Evolutionary conservation across 768 basidiomycete species (phyloP), one percentile per base, ranked within the genome.

Genomic region (Terana coerulea): DNA sequence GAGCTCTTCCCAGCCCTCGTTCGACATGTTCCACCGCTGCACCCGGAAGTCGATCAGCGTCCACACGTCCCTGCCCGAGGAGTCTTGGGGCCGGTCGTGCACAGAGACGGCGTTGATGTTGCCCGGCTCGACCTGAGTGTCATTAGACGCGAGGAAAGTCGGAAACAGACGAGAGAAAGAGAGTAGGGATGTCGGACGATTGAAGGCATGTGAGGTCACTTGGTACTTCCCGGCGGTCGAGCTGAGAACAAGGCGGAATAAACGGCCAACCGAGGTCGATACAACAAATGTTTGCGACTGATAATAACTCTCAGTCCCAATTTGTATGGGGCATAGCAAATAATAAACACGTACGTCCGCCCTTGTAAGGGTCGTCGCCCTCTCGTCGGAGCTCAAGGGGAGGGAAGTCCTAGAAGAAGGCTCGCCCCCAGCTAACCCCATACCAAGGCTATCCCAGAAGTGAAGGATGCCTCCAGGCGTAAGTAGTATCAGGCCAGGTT

Each of bases 381-480:
- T 72, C 62, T 91, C 88, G 1, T 75, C 77, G 3, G 71, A 56
- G 25, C 69, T 69, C 40, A 89, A 65, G 19, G 75, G 71, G 44
- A 88, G 58, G 9, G 73, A 59, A 3, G 75, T 69, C 24, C 77
- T 75, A 9, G 75, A 74, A 61, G 75, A 86, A 54, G 81, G 81
- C 31, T 87, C 79, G 8, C 88, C 89, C 11, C 90, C 89, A 2
- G 90, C 87, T 12, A 92, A 78, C 14, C 89, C 89, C 52, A 86
- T 88, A 3, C 84, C 84, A 36, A 95, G 86, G 53, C 84, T 86
- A 50, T 93, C 86, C 94, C 94, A 98, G 64, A 91, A 89, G 31
- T 89, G 81, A 49, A 91, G 70, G 56, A 83, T 73, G 3, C 94
- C 94, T 0, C 76, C 69, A 5, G 78, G 70, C 7, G 87, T 86